phyloP scores from a whole-genome alignment of 768 basidiomycete genomes.

The Serendipita indica region DNA sequence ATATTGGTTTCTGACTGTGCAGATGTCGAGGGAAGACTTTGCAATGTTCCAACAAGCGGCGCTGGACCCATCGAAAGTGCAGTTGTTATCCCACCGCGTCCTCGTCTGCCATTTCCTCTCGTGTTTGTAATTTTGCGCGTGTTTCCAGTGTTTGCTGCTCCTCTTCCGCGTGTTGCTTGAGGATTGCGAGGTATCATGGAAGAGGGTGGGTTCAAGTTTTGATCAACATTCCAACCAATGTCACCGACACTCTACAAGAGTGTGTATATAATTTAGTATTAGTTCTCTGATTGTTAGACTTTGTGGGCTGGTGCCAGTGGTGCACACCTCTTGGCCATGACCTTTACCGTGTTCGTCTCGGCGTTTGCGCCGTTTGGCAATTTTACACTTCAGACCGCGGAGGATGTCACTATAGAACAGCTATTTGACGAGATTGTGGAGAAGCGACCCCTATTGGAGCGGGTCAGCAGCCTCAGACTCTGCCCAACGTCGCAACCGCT shows the following conservation, averaged over 20 bases:
- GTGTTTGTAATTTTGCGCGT: background rate
- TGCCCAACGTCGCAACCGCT: slow-evolving; percentile 27
- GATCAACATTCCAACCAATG: background rate
- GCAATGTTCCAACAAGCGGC: background rate
- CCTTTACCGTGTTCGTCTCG: slow-evolving; percentile 39
- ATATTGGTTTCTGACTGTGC: too few species aligned
- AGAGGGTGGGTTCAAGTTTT: background rate
- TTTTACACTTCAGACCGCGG: slow-evolving; percentile 32
- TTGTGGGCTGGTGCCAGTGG: too few species aligned
- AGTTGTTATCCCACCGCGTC: background rate
- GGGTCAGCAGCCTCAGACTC: slow-evolving; percentile 28
- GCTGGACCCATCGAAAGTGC: background rate
- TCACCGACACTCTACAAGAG: background rate
- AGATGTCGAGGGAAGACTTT: too few species aligned
- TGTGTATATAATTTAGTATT: background rate
- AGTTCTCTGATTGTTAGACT: background rate
- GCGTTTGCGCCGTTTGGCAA: slow-evolving; percentile 48
- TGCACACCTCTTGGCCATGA: slow-evolving; percentile 24
- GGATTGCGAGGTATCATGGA: background rate
- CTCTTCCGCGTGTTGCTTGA: background rate
- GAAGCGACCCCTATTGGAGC: slow-evolving; percentile 36
- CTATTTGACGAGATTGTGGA: slow-evolving; percentile 31
- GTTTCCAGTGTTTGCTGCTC: background rate
- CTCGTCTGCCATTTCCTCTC: background rate
- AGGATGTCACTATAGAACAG: slow-evolving; percentile 27